These are phyloP conservation scores for Entomophthora muscae DNA, from an alignment of 371 early-diverging fungal genomes.

Conservation along the genomic window DNA sequence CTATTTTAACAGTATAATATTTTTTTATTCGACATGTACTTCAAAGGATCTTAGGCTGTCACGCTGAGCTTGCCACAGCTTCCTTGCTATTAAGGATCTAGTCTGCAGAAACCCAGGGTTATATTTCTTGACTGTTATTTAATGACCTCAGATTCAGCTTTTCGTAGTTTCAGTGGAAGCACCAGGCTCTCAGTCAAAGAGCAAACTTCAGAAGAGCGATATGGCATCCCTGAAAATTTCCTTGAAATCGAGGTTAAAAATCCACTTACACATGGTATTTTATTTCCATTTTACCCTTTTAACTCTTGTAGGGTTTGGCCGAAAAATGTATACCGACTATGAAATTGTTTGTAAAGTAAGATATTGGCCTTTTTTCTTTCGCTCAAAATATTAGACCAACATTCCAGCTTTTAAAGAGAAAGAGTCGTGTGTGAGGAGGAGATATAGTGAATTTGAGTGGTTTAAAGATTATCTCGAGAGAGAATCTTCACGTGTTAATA, in stretches of 20 bases:
- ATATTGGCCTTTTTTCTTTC: constrained; percentile 9
- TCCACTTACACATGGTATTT: constrained; percentile 68
- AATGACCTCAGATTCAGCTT: not conserved
- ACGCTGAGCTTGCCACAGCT: too few relatives aligned
- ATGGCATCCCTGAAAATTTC: constrained; percentile 91
- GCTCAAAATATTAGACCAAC: constrained; percentile 51
- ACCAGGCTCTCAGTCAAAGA: constrained; percentile 40
- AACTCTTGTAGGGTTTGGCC: constrained; percentile 35
- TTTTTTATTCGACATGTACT: too few relatives aligned
- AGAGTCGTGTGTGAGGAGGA: constrained; percentile 65
- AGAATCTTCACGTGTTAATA: constrained; percentile 79
- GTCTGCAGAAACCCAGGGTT: too few relatives aligned
- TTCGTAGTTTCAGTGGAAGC: constrained; percentile 29
- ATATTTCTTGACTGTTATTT: not conserved
- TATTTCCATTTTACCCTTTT: not conserved
- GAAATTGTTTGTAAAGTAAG: constrained; percentile 82
- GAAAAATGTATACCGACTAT: constrained; percentile 88
- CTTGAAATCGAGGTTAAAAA: constrained; percentile 89
- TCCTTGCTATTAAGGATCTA: too few relatives aligned
- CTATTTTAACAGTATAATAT: too few relatives aligned
- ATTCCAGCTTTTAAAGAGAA: constrained; percentile 90
- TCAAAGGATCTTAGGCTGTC: too few relatives aligned
- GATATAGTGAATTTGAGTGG: constrained; percentile 98
- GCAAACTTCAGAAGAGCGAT: constrained; percentile 77
- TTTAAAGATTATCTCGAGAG: constrained; percentile 83